Conservation (phyloP, 2,329 filamentous ascomycete genomes). For the Penicillium brevicompactum region DNA sequence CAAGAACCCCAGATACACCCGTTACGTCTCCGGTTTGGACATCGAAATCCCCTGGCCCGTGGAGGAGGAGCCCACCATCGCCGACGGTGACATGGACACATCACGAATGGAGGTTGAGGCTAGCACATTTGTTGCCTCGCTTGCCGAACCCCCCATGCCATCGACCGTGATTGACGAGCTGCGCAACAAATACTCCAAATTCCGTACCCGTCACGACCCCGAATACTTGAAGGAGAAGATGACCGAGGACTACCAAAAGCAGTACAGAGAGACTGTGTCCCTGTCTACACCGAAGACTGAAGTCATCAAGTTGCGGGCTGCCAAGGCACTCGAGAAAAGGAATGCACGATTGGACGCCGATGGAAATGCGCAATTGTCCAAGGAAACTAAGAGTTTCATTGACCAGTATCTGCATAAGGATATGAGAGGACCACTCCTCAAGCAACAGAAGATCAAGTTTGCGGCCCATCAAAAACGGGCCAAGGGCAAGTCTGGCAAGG, state of each 20-base stretch:
- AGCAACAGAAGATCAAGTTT: background rate
- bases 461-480: background rate
- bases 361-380: conserved; percentile 39
- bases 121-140: conserved; percentile 74
- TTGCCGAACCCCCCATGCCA: conserved; percentile 79
- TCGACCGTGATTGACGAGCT: conserved; percentile 79
- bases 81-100: conserved; percentile 69
- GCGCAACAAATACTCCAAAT: conserved; percentile 77
- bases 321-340: conserved; percentile 39
- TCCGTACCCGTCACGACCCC: conserved; percentile 76
- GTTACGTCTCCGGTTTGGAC: conserved; percentile 70
- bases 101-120: conserved; percentile 73
- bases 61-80: conserved; percentile 50
- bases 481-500: conserved; percentile 4
- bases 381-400: conserved; percentile 39
- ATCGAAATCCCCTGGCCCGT: conserved; percentile 77
- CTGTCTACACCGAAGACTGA: conserved; percentile 54
- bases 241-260: conserved; percentile 56
- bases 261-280: conserved; percentile 47
- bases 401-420: conserved; percentile 31
- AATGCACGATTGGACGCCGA: conserved; percentile 39
- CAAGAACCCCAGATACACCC: conserved; percentile 42
- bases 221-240: conserved; percentile 70
- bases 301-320: conserved; percentile 37
- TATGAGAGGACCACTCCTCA: too few species aligned